Conservation (phyloP, 176 grass and related monocot genomes). For the Oryza rufipogon region DNA sequence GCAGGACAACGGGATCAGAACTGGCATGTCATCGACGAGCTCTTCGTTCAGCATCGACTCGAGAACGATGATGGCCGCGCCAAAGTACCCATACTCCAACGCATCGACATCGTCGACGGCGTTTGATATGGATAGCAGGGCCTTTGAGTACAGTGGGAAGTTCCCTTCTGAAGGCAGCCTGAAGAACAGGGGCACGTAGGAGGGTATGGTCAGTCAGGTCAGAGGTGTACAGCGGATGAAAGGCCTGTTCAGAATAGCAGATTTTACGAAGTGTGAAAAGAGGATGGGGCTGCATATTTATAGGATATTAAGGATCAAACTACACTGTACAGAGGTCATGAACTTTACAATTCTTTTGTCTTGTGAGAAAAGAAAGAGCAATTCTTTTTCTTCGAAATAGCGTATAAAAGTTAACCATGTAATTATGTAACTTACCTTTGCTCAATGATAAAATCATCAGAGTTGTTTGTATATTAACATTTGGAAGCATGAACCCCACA, state of each 20-base stretch:
- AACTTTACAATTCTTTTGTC: conserved; percentile 13
- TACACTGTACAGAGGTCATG: conserved; percentile 32
- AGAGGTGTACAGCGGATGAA: neutral
- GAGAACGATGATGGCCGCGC: neutral
- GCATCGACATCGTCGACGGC: conserved; percentile 40
- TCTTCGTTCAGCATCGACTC: conserved; percentile 55
- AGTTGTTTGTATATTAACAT: neutral
- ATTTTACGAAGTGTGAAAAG: neutral
- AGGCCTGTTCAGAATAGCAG: neutral
- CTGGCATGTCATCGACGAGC: conserved; percentile 37
- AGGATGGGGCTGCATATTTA: neutral
- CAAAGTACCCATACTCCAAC: conserved; percentile 42
- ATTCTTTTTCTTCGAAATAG: neutral
- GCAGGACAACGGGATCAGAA: conserved; percentile 57
- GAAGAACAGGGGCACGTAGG: conserved; percentile 25
- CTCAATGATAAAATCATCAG: neutral
- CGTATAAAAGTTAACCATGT: neutral
- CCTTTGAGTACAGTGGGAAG: conserved; percentile 70
- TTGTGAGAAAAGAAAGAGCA: neutral
- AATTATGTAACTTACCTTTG: neutral
- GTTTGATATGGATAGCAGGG: conserved; percentile 51
- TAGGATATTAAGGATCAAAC: conserved; percentile 5
- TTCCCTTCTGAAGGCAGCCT: conserved; percentile 57
- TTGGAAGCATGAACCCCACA: no score
- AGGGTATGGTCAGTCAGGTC: neutral